Evolutionary conservation across 169 alveolate species (phyloP).

Genomic region (Plasmodium reichenowi): DNA sequence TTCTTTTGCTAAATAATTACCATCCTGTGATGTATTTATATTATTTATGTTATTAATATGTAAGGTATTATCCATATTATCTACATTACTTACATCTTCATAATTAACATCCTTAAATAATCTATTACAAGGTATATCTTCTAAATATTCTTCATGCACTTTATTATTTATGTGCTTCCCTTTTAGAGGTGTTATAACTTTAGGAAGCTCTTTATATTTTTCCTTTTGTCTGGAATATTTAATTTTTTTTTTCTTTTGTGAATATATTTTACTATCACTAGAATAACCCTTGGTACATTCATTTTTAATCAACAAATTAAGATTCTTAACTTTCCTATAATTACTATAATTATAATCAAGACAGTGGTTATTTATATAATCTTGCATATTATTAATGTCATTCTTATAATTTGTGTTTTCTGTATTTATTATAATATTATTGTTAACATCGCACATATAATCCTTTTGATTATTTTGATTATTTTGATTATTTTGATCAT

Average conservation of each 20-base stretch:
- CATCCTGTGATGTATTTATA: no score
- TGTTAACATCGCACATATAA: neutral
- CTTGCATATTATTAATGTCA: neutral
- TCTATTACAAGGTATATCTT: no score
- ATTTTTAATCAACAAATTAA: neutral
- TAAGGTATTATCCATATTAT: neutral
- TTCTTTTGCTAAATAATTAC: no score
- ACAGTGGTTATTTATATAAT: neutral
- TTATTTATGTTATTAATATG: neutral
- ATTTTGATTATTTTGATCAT: no score
- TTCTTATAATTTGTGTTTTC: neutral
- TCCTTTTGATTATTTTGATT: neutral
- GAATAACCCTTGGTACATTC: neutral
- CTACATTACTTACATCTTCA: neutral
- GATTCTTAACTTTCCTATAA: neutral
- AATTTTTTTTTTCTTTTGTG: conserved; percentile 8
- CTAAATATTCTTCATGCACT: no score
- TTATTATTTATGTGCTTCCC: no score
- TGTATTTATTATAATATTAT: neutral
- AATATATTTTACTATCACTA: conserved; percentile 26
- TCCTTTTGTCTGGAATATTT: conserved; percentile 11
- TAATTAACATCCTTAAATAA: neutral
- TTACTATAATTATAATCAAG: neutral
- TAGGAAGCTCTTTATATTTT: neutral
- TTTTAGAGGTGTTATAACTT: no score